Base-by-base conservation (phyloP, 2,329 filamentous ascomycete genomes). In the Colletotrichum neosansevieriae region DNA sequence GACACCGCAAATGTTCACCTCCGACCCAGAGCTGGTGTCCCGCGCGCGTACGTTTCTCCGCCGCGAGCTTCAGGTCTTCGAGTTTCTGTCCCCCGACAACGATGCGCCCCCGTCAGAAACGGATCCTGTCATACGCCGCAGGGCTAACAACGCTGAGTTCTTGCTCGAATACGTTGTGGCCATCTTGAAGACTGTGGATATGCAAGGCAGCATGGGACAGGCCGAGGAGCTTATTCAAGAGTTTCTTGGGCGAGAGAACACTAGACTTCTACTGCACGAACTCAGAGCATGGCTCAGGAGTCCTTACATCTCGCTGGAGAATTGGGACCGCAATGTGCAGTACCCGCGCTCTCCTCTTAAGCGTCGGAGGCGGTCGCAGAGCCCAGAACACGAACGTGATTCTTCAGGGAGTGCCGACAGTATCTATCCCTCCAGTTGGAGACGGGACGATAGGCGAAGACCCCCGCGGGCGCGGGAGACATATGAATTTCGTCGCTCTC, bases 121-220 rank as follows among this genome's bases (percentile, higher is more conserved):
- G 19, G 70, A 70, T 32, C 70, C 70, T 4, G 49, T 62, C 12
- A 53, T 60, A 15, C 63, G 64, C 12, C 69, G 70, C 17, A 61
- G 88, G 45, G 86, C 86, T 5, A 90, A 88, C 72, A 95, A 94
- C 74, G 88, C 91, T 7, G 94, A 97, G 75, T 97, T 94, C 70
- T 79, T 98, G 11, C 85, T 98, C 10, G 93, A 97, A 74, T 97
- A 97, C 76, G 88, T 97, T 60, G 80, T 98, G 45, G 91, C 92
- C 10, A 92, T 98, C 21, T 80, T 98, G 67, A 94, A 93, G 76
- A 93, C 89, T 0, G 88, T 96, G 15, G 94, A 97, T 74, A 85
- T 94, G 4, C 94, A 94, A 78, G 92, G 89, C 4, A 93, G 91
- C 70, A 86, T 86, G 44, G 94, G 94, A 0, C 89, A 92, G 73